Conservation (phyloP, 176 grass and related monocot species). For the Oryza glumipatula region DNA sequence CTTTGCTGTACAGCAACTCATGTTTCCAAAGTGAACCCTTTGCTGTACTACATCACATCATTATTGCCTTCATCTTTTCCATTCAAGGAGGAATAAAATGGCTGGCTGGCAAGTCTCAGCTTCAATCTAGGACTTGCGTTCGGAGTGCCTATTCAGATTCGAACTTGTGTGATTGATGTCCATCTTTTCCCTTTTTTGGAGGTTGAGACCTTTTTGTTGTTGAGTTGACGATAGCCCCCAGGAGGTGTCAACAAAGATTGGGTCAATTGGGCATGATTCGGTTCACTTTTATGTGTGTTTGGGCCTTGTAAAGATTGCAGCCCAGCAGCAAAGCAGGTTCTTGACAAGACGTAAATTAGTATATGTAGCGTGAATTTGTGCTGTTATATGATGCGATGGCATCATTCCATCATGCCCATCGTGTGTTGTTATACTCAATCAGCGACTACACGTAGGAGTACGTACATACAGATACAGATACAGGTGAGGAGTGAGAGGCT, state of each 20-base stretch:
- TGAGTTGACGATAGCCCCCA: not conserved
- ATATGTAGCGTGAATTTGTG: not conserved
- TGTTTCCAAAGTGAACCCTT: not conserved
- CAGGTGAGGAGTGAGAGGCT: no score
- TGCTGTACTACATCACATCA: not conserved
- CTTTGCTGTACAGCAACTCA: no score
- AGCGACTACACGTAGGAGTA: no score
- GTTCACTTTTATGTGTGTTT: not conserved
- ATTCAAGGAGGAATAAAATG: not conserved
- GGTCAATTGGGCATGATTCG: not conserved
- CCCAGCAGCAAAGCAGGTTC: not conserved
- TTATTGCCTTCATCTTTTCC: not conserved
- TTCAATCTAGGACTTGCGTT: not conserved
- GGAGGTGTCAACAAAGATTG: not conserved
- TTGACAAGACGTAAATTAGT: not conserved
- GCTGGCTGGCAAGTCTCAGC: not conserved
- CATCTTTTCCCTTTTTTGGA: not conserved
- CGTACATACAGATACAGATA: no score
- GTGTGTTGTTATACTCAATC: no score
- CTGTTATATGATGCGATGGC: not conserved
- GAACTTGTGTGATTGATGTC: not conserved
- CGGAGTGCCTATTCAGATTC: no score
- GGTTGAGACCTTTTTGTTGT: not conserved
- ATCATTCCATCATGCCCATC: not conserved
- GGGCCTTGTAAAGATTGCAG: not conserved